A percentile compares a stretch with the other conserved stretches of the same genome.
These are phyloP conservation scores for Talaromyces sp. DNA, from an alignment of 2,329 filamentous ascomycete species.

Conservation along the genomic window DNA sequence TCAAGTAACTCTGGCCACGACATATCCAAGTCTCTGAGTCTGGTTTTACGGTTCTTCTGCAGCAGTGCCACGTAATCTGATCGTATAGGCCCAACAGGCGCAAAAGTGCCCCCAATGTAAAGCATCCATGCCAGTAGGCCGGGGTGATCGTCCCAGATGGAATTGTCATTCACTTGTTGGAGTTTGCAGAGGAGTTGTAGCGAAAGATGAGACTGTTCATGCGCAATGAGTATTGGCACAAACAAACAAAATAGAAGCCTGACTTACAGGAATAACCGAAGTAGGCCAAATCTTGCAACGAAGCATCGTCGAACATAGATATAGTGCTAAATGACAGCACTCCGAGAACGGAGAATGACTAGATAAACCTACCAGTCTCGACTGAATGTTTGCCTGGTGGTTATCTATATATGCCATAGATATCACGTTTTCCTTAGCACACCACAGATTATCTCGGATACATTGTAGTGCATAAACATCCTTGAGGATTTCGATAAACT, in stretches of 20 bases:
- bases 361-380: conserved; percentile 33
- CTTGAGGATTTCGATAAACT: conserved; percentile 39
- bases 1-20: conserved; percentile 36
- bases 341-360: conserved; percentile 27
- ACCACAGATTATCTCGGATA: conserved; percentile 34
- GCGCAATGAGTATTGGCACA: neutral
- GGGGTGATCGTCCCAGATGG: conserved; percentile 33
- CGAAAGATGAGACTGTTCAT: conserved; percentile 21
- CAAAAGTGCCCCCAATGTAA: conserved; percentile 42
- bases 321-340: conserved; percentile 43
- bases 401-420: conserved; percentile 40
- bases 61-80: conserved; percentile 30
- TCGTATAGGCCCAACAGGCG: conserved; percentile 31
- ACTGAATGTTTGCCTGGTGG: conserved; percentile 47
- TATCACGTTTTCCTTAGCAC: conserved; percentile 23
- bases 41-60: conserved; percentile 22
- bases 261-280: conserved; percentile 42
- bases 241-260: conserved; percentile 20
- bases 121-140: conserved; percentile 41
- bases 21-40: conserved; percentile 24
- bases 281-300: conserved; percentile 45
- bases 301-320: conserved; percentile 43
- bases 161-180: conserved; percentile 30
- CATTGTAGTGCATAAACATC: conserved; percentile 43
- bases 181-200: conserved; percentile 35